phyloP scores from a whole-genome alignment of 2,329 filamentous ascomycete species.

The Ilyonectria destructans region DNA sequence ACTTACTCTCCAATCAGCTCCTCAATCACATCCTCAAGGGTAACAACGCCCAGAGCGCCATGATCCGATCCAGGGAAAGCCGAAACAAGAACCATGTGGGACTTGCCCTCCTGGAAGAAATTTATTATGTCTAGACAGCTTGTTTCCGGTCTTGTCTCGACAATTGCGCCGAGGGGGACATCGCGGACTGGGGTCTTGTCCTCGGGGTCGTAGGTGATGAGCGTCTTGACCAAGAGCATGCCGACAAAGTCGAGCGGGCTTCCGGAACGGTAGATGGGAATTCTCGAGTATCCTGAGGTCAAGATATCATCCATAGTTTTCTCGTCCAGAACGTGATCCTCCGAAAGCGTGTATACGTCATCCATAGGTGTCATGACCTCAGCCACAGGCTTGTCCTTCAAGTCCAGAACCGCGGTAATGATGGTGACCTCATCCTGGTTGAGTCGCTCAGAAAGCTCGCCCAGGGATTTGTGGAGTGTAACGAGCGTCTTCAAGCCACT shows the following conservation, averaged over 20 bases:
- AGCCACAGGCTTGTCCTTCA: slow-evolving; percentile 96
- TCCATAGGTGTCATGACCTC: slow-evolving; percentile 99
- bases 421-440: slow-evolving; percentile 99
- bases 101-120: slow-evolving; percentile 99
- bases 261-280: slow-evolving; percentile 91
- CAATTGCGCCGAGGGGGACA: slow-evolving; percentile 92
- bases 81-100: slow-evolving; percentile 97
- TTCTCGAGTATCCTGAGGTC: slow-evolving; percentile 94
- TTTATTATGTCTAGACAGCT: slow-evolving; percentile 99
- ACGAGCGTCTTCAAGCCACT: slow-evolving; percentile 97
- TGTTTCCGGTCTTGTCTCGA: slow-evolving; percentile 94
- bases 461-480: slow-evolving; percentile 92
- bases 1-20: slow-evolving; percentile 97
- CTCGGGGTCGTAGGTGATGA: slow-evolving; percentile 98
- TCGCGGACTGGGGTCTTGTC: slow-evolving; percentile 90
- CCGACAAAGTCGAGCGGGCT: slow-evolving; percentile 92
- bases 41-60: slow-evolving; percentile 93
- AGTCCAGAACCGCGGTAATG: slow-evolving; percentile 94
- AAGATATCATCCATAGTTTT: slow-evolving; percentile 95
- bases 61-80: slow-evolving; percentile 91
- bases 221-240: slow-evolving; percentile 98
- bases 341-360: slow-evolving; percentile 97
- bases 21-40: slow-evolving; percentile 97
- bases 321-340: slow-evolving; percentile 93
- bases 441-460: slow-evolving; percentile 87